Evolutionary conservation across 345 rosid species (phyloP), one percentile per base, ranked within the genome.

Genomic region (Acer yangbiense): DNA sequence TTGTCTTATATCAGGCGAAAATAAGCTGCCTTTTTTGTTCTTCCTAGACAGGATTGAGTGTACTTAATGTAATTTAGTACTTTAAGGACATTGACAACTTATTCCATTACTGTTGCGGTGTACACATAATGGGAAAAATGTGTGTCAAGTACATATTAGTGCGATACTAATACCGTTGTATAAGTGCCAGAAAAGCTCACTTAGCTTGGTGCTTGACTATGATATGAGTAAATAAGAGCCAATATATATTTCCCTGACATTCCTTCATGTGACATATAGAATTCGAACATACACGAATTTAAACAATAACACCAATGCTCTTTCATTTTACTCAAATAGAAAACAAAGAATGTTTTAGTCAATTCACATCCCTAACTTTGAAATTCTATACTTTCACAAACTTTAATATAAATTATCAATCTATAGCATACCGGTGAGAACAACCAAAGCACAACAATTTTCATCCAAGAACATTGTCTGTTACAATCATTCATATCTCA

Each of bases 311-410:
- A 52, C 57, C 57, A 52, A 64, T 13, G 16, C 8, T 9, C 17
- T 12, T 29, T 64, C 1, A 64, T 64, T 64, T 23, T 25, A 18
- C 35, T 11, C 5, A 64, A 65, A 65, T 7, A 27, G 29, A 70
- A 70, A 14, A 69, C 46, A 43, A 43, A 8, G 46, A 46, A 50
- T 29, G 23, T 21, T 41, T 29, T 27, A 65, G 65, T 65, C 63
- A 48, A 55, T 65, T 58, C 14, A 63, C 44, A 44, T 62, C 46
- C 63, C 74, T 41, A 25, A 21, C 16, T 67, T 44, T 58, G 72
- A 57, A 75, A 32, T 9, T 65, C 16, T 16, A 44, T 10, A 46
- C 46, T n/a, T 8, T 32, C n/a, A 17, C 74, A 54, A 1, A 10
- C 35, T 62, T 62, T 17, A 62, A 4, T 25, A 25, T 16, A 62